Evolutionary conservation across 768 basidiomycete species (phyloP), one percentile per base, ranked within the genome.

Genomic region (Naganishia onofrii): DNA sequence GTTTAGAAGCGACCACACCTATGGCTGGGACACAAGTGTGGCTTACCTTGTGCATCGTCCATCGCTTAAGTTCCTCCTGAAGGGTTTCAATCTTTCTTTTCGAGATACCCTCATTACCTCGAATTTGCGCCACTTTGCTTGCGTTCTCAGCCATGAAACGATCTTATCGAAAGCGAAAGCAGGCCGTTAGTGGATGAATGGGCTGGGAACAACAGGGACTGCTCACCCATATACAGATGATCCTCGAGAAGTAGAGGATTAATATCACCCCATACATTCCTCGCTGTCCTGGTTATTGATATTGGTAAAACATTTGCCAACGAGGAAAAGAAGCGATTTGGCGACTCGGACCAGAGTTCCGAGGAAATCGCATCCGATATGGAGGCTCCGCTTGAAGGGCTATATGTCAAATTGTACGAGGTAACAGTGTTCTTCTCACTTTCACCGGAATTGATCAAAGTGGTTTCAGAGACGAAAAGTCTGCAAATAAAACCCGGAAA

Each of bases 241-340:
- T 63, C 38, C 60, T 63, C 60, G 28, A 63, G 38, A 10, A 63
- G 34, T 15, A 63, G 26, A 2, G 60, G 60, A 26, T 28, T 63
- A 15, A 42, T 63, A 12, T 63, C 60, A 15, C 60, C 60, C 60
- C 60, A 63, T 3, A 63, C 60, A 29, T 63, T 63, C 60, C 42
- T 63, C 23, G 60, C 60, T 46, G 36, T 42, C 46, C 60, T 63
- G 6, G 60, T 46, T 10, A 63, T 36, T 23, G 38, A 36, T 42
- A 63, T 44, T 12, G 60, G 60, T n/a, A 63, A n/a, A 28, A 63
- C 26, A 36, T 63, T n/a, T 21, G 36, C 38, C 26, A 63, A n/a
- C 38, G 60, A 63, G 21, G 60, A 36, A 17, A 63, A 63, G 60
- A 63, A 63, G 12, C 60, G 36, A 63, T 63, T 63, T 29, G 60